Percentiles rank a stretch among this genome's conserved stretches.
Conservation (phyloP, 257 asterid genomes). For the Leptodermis oblonga region DNA sequence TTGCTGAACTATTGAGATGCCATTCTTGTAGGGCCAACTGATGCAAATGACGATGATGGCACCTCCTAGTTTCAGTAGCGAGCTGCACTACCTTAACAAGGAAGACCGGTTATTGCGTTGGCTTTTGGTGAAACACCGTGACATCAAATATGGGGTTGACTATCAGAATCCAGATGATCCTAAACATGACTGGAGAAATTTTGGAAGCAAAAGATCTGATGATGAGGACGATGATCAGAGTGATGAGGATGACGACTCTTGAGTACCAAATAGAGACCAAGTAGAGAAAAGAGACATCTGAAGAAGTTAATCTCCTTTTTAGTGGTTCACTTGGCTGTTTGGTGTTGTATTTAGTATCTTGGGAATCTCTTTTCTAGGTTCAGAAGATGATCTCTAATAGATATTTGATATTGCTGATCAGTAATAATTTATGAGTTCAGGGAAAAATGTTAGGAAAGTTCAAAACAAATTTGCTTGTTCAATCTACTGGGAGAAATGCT, state of each 20-base stretch:
- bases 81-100: conserved; percentile 73
- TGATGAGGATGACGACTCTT: conserved; percentile 21
- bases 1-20: conserved; percentile 2
- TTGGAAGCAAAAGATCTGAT: conserved; percentile 14
- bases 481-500: neutral
- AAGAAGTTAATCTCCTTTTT: neutral
- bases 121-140: conserved; percentile 73
- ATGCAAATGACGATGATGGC: conserved; percentile 87
- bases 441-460: no score
- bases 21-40: conserved; percentile 45
- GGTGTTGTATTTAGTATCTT: neutral
- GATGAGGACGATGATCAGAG: conserved; percentile 25
- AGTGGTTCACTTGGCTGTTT: neutral
- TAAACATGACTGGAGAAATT: conserved; percentile 26
- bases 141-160: conserved; percentile 31
- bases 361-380: neutral
- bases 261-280: neutral
- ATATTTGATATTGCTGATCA: neutral
- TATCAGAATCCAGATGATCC: conserved; percentile 21
- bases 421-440: neutral
- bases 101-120: conserved; percentile 80
- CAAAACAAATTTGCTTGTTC: no score
- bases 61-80: conserved; percentile 65
- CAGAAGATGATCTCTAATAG: neutral
- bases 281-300: neutral